Percentiles rank a stretch among this genome's conserved stretches.
These are phyloP conservation scores for Dillenia turbinata DNA, from an alignment of 164 flowering plant genomes.

Conservation along the genomic window DNA sequence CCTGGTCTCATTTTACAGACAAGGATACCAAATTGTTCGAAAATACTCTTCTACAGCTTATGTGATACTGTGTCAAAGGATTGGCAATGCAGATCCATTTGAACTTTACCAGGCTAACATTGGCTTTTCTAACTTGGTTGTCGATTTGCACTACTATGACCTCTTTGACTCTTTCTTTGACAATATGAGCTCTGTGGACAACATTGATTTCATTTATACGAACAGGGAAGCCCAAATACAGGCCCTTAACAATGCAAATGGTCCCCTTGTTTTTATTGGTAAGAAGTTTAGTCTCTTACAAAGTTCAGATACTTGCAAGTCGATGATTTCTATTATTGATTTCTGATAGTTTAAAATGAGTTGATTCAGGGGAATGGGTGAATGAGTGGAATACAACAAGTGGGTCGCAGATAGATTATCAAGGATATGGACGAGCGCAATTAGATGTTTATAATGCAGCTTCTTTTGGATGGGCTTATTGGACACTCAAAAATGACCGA, in stretches of 20 bases:
- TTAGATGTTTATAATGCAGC: slow-evolving; percentile 66
- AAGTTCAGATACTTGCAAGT: not conserved
- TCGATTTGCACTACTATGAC: slow-evolving; percentile 89
- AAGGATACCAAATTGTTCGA: slow-evolving; percentile 68
- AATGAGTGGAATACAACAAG: slow-evolving; percentile 68
- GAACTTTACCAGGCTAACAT: slow-evolving; percentile 72
- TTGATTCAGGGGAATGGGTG: slow-evolving; percentile 83
- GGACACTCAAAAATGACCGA: slow-evolving; percentile 80
- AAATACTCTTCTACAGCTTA: slow-evolving; percentile 64
- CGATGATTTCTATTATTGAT: not conserved
- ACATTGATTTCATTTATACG: slow-evolving; percentile 57
- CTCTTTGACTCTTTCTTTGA: slow-evolving; percentile 59
- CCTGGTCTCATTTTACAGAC: slow-evolving; percentile 61
- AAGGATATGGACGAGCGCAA: slow-evolving; percentile 68
- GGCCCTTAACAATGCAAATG: slow-evolving; percentile 57
- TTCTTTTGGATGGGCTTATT: slow-evolving; percentile 90
- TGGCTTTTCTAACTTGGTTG: slow-evolving; percentile 55
- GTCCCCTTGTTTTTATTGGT: slow-evolving; percentile 82
- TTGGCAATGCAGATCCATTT: slow-evolving; percentile 80
- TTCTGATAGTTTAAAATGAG: slow-evolving; percentile 1
- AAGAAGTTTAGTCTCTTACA: slow-evolving; percentile 11
- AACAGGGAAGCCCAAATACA: slow-evolving; percentile 59
- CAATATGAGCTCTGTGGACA: slow-evolving; percentile 54
- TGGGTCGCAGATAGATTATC: slow-evolving; percentile 54
- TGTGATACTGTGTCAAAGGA: slow-evolving; percentile 81